Evolutionary conservation across 805 yeast species (phyloP), one percentile per base, ranked within the genome.

Genomic region (Maudiozyma serrabonitensis): DNA sequence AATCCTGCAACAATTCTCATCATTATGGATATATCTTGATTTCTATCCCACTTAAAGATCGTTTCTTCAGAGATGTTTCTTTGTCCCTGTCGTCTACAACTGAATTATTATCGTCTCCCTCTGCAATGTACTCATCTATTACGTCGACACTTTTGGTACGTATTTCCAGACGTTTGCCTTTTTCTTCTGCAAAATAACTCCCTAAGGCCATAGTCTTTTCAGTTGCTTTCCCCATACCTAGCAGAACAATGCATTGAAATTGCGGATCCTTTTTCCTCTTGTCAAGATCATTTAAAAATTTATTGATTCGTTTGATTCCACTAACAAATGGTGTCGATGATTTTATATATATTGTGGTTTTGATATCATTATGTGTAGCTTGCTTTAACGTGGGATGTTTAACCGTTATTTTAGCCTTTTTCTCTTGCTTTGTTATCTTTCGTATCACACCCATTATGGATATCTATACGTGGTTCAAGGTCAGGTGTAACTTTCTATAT

Each of bases 211-310:
- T 52, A 0, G 82, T 79, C 57, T 77, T 82, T 45, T 75, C 80
- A 9, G 84, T 78, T 9, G 90, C 76, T 49, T 72, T 74, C 1
- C 96, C 96, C 84, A 87, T 81, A 0, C 95, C 96, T 48, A 78
- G 66, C 2, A 89, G 74, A 0, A 75, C 70, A 7, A 87, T 72
- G 58, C 70, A 77, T 16, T 45, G 43, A 26, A 67, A n/a, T 69
- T 68, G 12, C 70, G 71, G 38, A 69, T 72, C 49, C 73, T 73
- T 16, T n/a, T 45, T 44, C 8, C 46, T 32, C 37, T 39, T 44
- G 13, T 44, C 21, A 50, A 79, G 71, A 44, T 72, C 73, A 5
- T 63, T 68, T 21, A 87, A 62, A 46, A 73, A 69, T 58, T 79
- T 80, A 40, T 72, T 72, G 2, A 82, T 75, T 46, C 85, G 73